Percentiles rank a stretch among this genome's conserved stretches.
These are phyloP conservation scores for Grammothele lineata DNA, from an alignment of 768 basidiomycete species.

Conservation along the genomic window DNA sequence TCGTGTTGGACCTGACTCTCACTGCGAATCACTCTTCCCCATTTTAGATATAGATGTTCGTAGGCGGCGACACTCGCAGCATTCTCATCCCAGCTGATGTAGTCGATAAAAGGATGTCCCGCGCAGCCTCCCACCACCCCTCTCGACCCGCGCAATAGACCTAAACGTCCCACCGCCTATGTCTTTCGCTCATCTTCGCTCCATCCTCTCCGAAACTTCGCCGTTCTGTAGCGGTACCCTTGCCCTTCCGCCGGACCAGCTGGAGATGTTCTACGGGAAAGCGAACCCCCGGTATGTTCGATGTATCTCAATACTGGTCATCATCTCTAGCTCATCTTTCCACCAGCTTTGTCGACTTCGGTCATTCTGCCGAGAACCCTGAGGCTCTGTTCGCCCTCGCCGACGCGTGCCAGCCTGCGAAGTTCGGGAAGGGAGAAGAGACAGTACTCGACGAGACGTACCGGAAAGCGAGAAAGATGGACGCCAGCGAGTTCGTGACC, in stretches of 20 bases:
- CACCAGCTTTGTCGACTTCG: slow-evolving; percentile 14
- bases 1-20: too few relatives aligned
- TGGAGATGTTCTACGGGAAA: background rate
- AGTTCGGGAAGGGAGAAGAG: slow-evolving; percentile 34
- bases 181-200: background rate
- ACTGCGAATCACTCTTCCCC: too few relatives aligned
- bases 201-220: background rate
- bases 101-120: too few relatives aligned
- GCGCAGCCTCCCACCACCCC: too few relatives aligned
- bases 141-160: too few relatives aligned
- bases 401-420: slow-evolving; percentile 35
- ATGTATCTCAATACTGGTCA: background rate
- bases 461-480: slow-evolving; percentile 44
- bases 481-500: slow-evolving; percentile 30
- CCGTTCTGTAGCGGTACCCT: background rate
- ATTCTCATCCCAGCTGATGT: too few relatives aligned
- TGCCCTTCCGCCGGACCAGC: background rate
- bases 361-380: background rate
- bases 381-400: slow-evolving; percentile 26
- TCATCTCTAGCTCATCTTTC: background rate
- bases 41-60: too few relatives aligned
- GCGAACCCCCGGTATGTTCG: background rate
- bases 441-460: slow-evolving; percentile 42
- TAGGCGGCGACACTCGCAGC: too few relatives aligned
- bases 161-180: too few relatives aligned